These are phyloP conservation scores for Macrophomina phaseolina DNA, from an alignment of 2,329 filamentous ascomycete genomes.

Conservation along the genomic window DNA sequence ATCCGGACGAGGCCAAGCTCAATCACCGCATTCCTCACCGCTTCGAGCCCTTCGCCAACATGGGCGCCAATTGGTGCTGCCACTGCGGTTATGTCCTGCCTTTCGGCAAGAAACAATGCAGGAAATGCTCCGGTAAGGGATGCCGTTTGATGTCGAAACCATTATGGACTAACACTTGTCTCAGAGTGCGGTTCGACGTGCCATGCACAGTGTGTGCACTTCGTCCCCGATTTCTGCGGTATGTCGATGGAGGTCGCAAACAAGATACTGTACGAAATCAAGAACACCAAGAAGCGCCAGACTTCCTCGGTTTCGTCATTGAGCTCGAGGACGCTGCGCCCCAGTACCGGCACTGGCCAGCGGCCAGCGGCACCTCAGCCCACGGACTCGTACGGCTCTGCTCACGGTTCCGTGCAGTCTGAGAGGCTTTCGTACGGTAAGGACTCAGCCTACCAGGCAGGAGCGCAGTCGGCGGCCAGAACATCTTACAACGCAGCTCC, in stretches of 20 bases:
- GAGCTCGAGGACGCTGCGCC: slow-evolving; percentile 70
- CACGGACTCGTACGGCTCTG: slow-evolving; percentile 40
- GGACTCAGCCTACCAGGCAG: slow-evolving; percentile 43
- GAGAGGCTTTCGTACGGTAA: slow-evolving; percentile 57
- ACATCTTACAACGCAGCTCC: slow-evolving; percentile 52
- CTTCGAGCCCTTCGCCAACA: slow-evolving; percentile 95
- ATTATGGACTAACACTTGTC: slow-evolving; percentile 31
- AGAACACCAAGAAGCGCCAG: slow-evolving; percentile 75
- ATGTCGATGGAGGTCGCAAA: slow-evolving; percentile 99
- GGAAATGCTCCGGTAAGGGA: slow-evolving; percentile 81
- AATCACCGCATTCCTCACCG: slow-evolving; percentile 98
- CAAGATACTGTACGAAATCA: slow-evolving; percentile 86
- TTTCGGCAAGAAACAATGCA: slow-evolving; percentile 91
- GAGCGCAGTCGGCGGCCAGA: slow-evolving; percentile 55
- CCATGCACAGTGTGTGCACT: slow-evolving; percentile 88
- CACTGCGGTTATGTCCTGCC: slow-evolving; percentile 97
- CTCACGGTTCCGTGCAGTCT: slow-evolving; percentile 47
- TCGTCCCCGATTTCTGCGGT: slow-evolving; percentile 97
- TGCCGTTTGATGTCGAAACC: background rate
- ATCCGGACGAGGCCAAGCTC: slow-evolving; percentile 99
- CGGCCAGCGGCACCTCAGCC: slow-evolving; percentile 40
- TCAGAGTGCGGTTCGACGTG: slow-evolving; percentile 89
- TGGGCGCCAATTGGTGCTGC: slow-evolving; percentile 99
- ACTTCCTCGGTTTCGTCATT: slow-evolving; percentile 60
- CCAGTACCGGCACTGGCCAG: slow-evolving; percentile 54